phyloP scores from a whole-genome alignment of 2,329 filamentous ascomycete genomes.

The Fusarium equiseti region DNA sequence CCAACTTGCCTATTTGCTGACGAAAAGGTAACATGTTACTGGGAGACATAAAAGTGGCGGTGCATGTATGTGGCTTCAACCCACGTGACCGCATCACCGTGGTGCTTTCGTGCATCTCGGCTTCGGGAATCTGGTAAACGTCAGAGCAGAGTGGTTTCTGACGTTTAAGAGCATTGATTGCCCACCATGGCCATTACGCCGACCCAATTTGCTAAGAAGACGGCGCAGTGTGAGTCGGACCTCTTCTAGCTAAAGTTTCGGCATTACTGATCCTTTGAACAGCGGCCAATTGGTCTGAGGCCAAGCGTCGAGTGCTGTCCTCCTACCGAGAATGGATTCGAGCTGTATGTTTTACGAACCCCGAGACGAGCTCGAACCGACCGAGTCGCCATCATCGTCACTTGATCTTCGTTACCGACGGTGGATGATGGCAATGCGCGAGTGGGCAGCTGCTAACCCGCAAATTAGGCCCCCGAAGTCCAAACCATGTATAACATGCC shows the following conservation, averaged over 20 bases:
- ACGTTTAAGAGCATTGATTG: slow-evolving; percentile 54
- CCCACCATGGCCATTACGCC: slow-evolving; percentile 87
- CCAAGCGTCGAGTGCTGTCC: slow-evolving; percentile 85
- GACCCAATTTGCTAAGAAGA: slow-evolving; percentile 87
- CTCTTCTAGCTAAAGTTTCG: slow-evolving; percentile 8
- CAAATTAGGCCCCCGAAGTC: slow-evolving; percentile 86
- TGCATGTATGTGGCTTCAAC: slow-evolving; percentile 28
- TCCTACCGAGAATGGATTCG: slow-evolving; percentile 97
- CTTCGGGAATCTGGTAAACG: slow-evolving; percentile 47
- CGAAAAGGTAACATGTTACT: slow-evolving; percentile 39
- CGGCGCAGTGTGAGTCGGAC: slow-evolving; percentile 76
- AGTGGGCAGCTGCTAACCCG: slow-evolving; percentile 30
- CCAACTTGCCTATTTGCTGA: slow-evolving; percentile 32
- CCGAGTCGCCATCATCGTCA: neutral
- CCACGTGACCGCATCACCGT: slow-evolving; percentile 48
- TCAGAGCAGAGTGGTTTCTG: slow-evolving; percentile 49
- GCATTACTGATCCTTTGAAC: slow-evolving; percentile 54
- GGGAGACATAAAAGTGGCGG: slow-evolving; percentile 41
- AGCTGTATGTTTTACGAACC: slow-evolving; percentile 75
- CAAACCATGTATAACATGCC: slow-evolving; percentile 97
- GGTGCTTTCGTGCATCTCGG: slow-evolving; percentile 47
- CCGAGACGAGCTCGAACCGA: slow-evolving; percentile 1
- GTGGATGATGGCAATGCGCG: neutral
- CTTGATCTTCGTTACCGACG: neutral
- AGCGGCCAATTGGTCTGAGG: slow-evolving; percentile 93